phyloP scores from a whole-genome alignment of 2,329 filamentous ascomycete species.

The Calycina herbarum region DNA sequence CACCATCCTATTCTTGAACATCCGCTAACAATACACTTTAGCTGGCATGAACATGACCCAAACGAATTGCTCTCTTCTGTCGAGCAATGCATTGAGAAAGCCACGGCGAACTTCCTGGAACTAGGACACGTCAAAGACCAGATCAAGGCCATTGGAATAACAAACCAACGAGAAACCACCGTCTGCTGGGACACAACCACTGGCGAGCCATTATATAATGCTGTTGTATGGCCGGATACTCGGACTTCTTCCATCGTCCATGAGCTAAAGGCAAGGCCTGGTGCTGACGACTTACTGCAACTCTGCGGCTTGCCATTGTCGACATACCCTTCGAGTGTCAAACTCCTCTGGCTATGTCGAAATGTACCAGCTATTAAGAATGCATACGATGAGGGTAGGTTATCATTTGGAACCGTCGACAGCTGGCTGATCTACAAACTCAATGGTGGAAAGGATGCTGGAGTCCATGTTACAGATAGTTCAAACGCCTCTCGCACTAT shows the following conservation, averaged over 20 bases:
- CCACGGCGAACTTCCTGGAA: conserved; percentile 66
- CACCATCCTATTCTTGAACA: neutral
- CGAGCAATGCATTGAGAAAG: conserved; percentile 73
- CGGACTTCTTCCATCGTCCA: conserved; percentile 70
- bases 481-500: conserved; percentile 84
- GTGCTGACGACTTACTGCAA: conserved; percentile 64
- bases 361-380: conserved; percentile 66
- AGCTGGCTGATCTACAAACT: conserved; percentile 80
- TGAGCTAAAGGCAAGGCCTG: conserved; percentile 66
- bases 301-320: conserved; percentile 77
- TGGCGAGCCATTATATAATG: conserved; percentile 75
- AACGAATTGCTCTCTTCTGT: conserved; percentile 72
- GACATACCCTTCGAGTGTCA: conserved; percentile 78
- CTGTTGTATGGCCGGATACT: conserved; percentile 86
- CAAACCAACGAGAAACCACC: conserved; percentile 81
- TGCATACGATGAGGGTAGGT: conserved; percentile 68
- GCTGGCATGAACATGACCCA: conserved; percentile 85
- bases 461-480: conserved; percentile 73
- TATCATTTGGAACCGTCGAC: conserved; percentile 80
- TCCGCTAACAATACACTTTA: conserved; percentile 40
- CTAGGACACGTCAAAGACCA: conserved; percentile 65
- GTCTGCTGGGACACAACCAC: conserved; percentile 77
- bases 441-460: conserved; percentile 66
- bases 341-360: conserved; percentile 74
- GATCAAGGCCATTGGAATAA: conserved; percentile 73